Evolutionary conservation across 2,329 filamentous ascomycete species (phyloP).

Genomic region (Aspergillus novoparasiticus): DNA sequence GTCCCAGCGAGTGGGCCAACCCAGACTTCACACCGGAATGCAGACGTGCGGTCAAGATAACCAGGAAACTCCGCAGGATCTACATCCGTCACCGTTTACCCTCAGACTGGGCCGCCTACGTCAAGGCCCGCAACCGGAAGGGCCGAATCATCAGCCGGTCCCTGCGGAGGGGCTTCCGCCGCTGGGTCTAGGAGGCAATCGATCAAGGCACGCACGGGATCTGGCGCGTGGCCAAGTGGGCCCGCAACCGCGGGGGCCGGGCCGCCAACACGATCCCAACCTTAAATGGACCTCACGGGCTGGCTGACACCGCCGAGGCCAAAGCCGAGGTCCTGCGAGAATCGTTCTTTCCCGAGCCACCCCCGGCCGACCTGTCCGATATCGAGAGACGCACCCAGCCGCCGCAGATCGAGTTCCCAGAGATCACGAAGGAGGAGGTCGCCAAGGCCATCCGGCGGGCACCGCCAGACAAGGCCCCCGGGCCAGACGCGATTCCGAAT

Average conservation of each 20-base stretch:
- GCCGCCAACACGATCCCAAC: conserved; percentile 13
- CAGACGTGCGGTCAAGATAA: no score
- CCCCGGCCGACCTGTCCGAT: neutral
- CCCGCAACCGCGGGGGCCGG: conserved; percentile 24
- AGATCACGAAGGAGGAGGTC: neutral
- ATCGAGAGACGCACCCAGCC: conserved; percentile 15
- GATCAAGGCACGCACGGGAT: no score
- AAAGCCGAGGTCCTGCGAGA: conserved; percentile 1
- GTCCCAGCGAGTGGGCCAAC: no score
- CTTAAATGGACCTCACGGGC: neutral
- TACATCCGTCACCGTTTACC: no score
- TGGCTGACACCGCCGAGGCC: conserved; percentile 3
- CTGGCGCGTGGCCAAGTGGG: neutral
- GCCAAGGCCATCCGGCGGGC: neutral
- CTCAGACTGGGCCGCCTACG: neutral
- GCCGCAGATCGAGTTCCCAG: conserved; percentile 2
- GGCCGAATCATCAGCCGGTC: neutral
- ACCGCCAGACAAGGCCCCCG: conserved; percentile 8
- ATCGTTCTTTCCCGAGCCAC: no score
- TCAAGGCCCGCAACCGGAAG: neutral
- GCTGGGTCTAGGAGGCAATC: neutral
- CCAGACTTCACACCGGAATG: no score
- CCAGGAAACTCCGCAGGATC: no score
- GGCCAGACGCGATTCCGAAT: conserved; percentile 7
- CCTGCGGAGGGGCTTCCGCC: neutral